A percentile compares a stretch with the other conserved stretches of the same genome.
phyloP scores from a whole-genome alignment of 202 grass and related monocot genomes.

The Dendrocalamus latiflorus region DNA sequence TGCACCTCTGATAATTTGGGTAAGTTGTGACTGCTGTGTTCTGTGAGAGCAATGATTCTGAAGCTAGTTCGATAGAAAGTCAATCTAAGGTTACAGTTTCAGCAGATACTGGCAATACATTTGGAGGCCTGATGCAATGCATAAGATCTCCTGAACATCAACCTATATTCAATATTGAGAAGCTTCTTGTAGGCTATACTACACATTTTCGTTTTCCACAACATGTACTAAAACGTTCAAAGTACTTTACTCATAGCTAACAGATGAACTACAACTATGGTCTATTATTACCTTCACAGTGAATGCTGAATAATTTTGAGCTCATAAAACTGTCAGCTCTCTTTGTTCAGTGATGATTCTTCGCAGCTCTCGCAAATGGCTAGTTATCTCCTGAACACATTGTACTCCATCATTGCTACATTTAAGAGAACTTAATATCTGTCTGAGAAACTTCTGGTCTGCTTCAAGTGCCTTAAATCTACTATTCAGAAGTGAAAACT shows the following conservation, averaged over 20 bases:
- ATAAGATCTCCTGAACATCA: neutral
- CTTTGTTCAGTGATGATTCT: no score
- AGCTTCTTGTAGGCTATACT: neutral
- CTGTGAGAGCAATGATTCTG: neutral
- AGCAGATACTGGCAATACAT: neutral
- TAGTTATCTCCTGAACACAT: no score
- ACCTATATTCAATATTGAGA: neutral
- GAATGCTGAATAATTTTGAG: constrained; percentile 17
- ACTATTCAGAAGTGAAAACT: constrained; percentile 51
- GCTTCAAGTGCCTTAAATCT: constrained; percentile 64
- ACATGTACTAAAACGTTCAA: neutral
- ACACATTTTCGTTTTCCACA: constrained; percentile 5
- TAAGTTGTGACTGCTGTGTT: neutral
- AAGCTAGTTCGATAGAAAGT: neutral
- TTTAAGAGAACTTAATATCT: no score
- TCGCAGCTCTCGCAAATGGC: no score
- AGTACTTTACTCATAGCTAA: neutral
- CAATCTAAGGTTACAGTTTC: neutral
- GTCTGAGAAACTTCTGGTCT: constrained; percentile 62
- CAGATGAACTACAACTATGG: neutral
- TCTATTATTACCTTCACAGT: constrained; percentile 38
- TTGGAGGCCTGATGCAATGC: neutral
- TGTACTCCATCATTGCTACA: no score
- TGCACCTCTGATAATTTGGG: neutral
- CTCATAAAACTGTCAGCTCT: constrained; percentile 12